phyloP scores from a whole-genome alignment of 768 basidiomycete species.

The Artomyces pyxidatus region DNA sequence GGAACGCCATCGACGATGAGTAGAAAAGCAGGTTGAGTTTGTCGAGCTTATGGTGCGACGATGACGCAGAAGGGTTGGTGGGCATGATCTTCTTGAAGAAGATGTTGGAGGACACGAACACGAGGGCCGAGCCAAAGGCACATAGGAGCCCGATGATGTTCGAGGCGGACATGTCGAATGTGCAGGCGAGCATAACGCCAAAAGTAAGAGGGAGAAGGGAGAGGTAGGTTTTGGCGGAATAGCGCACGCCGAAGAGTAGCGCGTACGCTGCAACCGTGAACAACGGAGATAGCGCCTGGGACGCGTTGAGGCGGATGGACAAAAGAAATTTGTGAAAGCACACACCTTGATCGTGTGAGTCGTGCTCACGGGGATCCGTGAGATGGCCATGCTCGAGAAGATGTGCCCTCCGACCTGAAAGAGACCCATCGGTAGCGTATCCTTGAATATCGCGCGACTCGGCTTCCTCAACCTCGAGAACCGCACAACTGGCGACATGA shows the following conservation, averaged over 20 bases:
- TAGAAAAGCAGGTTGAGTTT: slow-evolving; percentile 95
- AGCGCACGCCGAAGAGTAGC: slow-evolving; percentile 86
- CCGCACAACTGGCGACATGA: slow-evolving; percentile 67
- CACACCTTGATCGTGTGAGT: slow-evolving; percentile 98
- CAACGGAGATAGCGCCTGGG: slow-evolving; percentile 90
- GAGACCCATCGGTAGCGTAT: slow-evolving; percentile 89
- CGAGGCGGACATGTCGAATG: slow-evolving; percentile 85
- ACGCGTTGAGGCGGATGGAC: not conserved
- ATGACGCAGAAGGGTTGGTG: slow-evolving; percentile 29
- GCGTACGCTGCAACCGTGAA: slow-evolving; percentile 98
- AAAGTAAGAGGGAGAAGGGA: slow-evolving; percentile 91
- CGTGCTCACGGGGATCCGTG: slow-evolving; percentile 92
- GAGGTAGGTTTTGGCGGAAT: slow-evolving; percentile 84
- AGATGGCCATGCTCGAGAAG: slow-evolving; percentile 96
- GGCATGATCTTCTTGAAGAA: slow-evolving; percentile 99
- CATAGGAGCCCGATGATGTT: slow-evolving; percentile 83
- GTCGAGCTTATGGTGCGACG: slow-evolving; percentile 73
- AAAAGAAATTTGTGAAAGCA: slow-evolving; percentile 3
- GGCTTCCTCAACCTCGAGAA: slow-evolving; percentile 66
- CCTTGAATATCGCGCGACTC: slow-evolving; percentile 61
- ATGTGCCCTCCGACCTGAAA: slow-evolving; percentile 99
- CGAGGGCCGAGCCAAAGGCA: slow-evolving; percentile 92
- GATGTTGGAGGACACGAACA: slow-evolving; percentile 97
- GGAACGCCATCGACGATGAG: slow-evolving; percentile 88
- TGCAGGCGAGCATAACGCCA: slow-evolving; percentile 97